Percentiles rank a stretch among this genome's conserved stretches.
Conservation (phyloP, 2,329 filamentous ascomycete genomes). For the Apiospora arundinis region DNA sequence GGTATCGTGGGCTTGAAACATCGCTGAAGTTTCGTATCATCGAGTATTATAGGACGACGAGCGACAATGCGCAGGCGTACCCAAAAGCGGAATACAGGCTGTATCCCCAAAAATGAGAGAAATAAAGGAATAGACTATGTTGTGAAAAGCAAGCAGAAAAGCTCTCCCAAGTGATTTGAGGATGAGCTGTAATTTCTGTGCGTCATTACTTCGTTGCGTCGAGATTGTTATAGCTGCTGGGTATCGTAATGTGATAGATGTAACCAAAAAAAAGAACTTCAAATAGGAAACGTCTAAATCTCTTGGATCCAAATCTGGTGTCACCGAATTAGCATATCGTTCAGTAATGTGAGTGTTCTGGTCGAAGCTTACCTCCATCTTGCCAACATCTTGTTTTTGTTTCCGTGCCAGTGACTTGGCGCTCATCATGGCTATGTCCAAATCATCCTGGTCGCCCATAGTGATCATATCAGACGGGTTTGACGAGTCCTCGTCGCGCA, state of each 20-base stretch:
- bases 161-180: constrained; percentile 11
- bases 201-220: constrained; percentile 40
- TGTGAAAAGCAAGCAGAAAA: background rate
- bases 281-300: constrained; percentile 44
- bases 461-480: constrained; percentile 88
- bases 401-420: constrained; percentile 73
- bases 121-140: background rate
- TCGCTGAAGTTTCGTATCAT: constrained; percentile 22
- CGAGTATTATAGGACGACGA: constrained; percentile 12
- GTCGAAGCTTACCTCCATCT: constrained; percentile 81
- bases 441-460: constrained; percentile 93
- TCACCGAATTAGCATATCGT: constrained; percentile 33
- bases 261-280: constrained; percentile 33
- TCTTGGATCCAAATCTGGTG: constrained; percentile 56
- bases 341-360: background rate
- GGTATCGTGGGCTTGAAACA: constrained; percentile 24
- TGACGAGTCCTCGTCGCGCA: constrained; percentile 77
- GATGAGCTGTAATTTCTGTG: constrained; percentile 23
- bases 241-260: constrained; percentile 40
- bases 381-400: constrained; percentile 82
- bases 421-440: constrained; percentile 82
- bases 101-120: constrained; percentile 2
- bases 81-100: background rate
- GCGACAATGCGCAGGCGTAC: background rate
- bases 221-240: constrained; percentile 38